phyloP scores from a whole-genome alignment of 345 rosid genomes.

The Aurinia saxatilis region DNA sequence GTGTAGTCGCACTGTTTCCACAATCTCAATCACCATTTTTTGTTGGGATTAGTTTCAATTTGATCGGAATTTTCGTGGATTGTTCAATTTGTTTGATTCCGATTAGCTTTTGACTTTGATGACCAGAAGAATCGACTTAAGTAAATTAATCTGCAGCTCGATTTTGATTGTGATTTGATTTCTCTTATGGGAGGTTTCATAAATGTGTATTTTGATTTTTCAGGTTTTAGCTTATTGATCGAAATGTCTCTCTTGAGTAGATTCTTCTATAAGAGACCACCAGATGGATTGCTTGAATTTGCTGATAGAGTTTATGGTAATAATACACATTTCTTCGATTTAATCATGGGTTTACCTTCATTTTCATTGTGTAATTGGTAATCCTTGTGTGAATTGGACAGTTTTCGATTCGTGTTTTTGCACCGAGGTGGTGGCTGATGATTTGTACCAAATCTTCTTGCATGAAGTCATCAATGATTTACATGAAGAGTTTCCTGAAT shows the following conservation, averaged over 20 bases:
- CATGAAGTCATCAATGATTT: conserved; percentile 70
- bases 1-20: not conserved
- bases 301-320: conserved; percentile 95
- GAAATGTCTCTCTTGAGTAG: conserved; percentile 83
- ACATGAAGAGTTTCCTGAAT: conserved; percentile 78
- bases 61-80: not conserved
- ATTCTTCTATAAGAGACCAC: conserved; percentile 87
- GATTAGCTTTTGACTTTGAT: conserved; percentile 25
- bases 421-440: conserved; percentile 73
- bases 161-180: not conserved
- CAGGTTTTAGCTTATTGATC: conserved; percentile 16
- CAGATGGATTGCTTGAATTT: conserved; percentile 94
- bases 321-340: not conserved
- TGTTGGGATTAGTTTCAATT: not conserved
- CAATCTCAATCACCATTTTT: not conserved
- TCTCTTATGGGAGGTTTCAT: not conserved
- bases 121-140: not conserved
- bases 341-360: not conserved
- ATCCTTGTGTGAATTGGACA: conserved; percentile 31
- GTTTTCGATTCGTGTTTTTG: conserved; percentile 96
- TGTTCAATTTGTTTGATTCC: not conserved
- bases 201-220: not conserved
- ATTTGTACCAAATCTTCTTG: conserved; percentile 56
- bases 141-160: no score
- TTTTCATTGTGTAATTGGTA: not conserved